Conservation (phyloP, 2,329 filamentous ascomycete genomes). For the Xylariaceae sp. region DNA sequence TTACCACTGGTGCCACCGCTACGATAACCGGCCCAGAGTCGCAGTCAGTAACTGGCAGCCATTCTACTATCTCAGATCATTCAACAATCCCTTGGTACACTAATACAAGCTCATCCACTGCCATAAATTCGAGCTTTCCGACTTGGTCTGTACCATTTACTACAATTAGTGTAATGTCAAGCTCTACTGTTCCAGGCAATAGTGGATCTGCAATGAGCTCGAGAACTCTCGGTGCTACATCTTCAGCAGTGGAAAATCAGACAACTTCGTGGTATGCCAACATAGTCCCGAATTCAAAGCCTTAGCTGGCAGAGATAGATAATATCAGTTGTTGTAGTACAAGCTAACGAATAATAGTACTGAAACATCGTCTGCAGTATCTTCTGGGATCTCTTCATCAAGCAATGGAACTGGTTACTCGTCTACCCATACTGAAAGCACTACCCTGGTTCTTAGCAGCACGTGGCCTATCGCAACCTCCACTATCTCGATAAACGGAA, state of each 20-base stretch:
- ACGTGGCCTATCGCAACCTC: conserved; percentile 7
- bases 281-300: not conserved
- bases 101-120: conserved; percentile 20
- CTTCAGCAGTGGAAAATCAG: too few relatives aligned
- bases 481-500: conserved; percentile 10
- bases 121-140: conserved; percentile 5
- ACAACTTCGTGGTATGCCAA: conserved; percentile 14
- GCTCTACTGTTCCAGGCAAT: conserved; percentile 5
- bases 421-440: conserved; percentile 6
- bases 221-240: too few relatives aligned
- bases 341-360: conserved; percentile 8
- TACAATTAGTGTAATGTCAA: conserved; percentile 4
- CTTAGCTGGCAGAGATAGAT: too few relatives aligned
- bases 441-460: conserved; percentile 9
- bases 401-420: conserved; percentile 16
- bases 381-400: not conserved
- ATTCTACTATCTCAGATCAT: conserved; percentile 16
- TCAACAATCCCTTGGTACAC: conserved; percentile 17
- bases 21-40: conserved; percentile 24
- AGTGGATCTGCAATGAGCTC: conserved; percentile 4
- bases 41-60: not conserved
- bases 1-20: conserved; percentile 27
- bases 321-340: too few relatives aligned
- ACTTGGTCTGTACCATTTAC: not conserved
- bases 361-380: conserved; percentile 4